Percentiles rank a stretch among this genome's conserved stretches.
phyloP scores from a whole-genome alignment of 495 filamentous ascomycete species.

The Delitschia confertaspora region DNA sequence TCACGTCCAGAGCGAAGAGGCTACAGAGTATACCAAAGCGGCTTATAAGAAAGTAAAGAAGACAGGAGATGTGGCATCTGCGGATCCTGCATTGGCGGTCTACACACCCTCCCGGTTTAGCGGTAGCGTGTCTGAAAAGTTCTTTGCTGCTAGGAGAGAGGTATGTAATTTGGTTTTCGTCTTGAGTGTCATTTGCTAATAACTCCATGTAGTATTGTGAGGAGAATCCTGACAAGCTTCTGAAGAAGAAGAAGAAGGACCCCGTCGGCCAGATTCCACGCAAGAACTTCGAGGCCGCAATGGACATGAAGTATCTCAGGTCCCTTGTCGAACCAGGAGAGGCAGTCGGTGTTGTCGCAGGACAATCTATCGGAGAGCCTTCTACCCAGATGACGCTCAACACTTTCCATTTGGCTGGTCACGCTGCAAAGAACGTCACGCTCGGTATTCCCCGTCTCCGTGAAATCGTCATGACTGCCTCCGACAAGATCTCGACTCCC shows the following conservation, averaged over 20 bases:
- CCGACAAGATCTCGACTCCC: conserved; percentile 75
- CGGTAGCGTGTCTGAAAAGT: conserved; percentile 84
- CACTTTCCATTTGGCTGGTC: conserved; percentile 98
- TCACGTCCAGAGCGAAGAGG: conserved; percentile 40
- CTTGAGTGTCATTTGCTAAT: conserved; percentile 8
- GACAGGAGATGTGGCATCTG: conserved; percentile 53
- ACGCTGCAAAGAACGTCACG: conserved; percentile 97
- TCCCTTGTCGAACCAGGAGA: conserved; percentile 94
- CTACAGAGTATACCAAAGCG: conserved; percentile 57
- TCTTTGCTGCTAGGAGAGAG: conserved; percentile 41
- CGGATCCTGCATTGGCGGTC: conserved; percentile 66
- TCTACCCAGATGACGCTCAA: conserved; percentile 99
- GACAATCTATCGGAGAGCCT: conserved; percentile 93
- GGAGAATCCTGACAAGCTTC: conserved; percentile 61
- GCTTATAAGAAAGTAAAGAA: conserved; percentile 73
- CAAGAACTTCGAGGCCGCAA: conserved; percentile 69
- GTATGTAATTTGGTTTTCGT: conserved; percentile 20
- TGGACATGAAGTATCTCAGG: conserved; percentile 86
- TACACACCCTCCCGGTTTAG: conserved; percentile 67
- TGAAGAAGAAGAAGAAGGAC: conserved; percentile 67
- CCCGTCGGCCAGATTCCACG: conserved; percentile 49
- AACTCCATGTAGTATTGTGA: conserved; percentile 56
- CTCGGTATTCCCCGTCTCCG: conserved; percentile 93
- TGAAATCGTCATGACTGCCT: conserved; percentile 98
- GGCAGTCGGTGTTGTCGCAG: conserved; percentile 94